These are phyloP conservation scores for Cercospora zeina DNA, from an alignment of 2,329 filamentous ascomycete genomes.

Conservation along the genomic window DNA sequence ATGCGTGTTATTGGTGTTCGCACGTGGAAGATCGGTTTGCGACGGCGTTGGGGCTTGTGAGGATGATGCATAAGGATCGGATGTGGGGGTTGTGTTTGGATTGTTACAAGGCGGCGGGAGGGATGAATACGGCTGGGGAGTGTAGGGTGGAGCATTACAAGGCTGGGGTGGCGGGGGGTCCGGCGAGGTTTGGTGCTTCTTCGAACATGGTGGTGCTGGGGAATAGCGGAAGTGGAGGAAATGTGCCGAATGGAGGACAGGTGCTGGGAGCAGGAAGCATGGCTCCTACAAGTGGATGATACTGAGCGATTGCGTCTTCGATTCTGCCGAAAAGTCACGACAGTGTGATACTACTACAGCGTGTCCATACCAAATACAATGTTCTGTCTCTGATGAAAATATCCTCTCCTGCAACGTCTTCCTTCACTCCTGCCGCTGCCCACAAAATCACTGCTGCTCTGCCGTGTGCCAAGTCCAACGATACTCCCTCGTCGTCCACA, in stretches of 20 bases:
- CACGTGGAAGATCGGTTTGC: constrained; percentile 31
- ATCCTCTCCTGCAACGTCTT: background rate
- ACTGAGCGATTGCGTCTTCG: background rate
- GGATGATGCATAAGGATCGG: constrained; percentile 30
- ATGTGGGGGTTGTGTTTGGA: constrained; percentile 39
- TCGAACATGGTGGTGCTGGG: background rate
- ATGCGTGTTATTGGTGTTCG: constrained; percentile 37
- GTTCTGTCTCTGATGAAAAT: background rate
- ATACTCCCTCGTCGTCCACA: background rate
- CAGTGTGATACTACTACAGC: background rate
- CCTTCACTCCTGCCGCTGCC: background rate
- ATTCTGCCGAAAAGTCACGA: background rate
- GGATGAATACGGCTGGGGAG: constrained; percentile 25
- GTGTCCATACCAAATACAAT: background rate
- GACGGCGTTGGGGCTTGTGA: constrained; percentile 26
- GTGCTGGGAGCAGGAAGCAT: background rate
- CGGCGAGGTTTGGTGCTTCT: background rate
- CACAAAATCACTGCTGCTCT: background rate
- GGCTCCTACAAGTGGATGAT: background rate
- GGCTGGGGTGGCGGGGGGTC: background rate
- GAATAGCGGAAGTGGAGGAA: background rate
- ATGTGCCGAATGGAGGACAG: background rate
- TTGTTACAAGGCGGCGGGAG: constrained; percentile 32
- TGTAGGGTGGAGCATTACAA: constrained; percentile 37
- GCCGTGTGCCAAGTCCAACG: background rate